These are phyloP conservation scores for Arabis alpina DNA, from an alignment of 345 rosid species.

Conservation along the genomic window DNA sequence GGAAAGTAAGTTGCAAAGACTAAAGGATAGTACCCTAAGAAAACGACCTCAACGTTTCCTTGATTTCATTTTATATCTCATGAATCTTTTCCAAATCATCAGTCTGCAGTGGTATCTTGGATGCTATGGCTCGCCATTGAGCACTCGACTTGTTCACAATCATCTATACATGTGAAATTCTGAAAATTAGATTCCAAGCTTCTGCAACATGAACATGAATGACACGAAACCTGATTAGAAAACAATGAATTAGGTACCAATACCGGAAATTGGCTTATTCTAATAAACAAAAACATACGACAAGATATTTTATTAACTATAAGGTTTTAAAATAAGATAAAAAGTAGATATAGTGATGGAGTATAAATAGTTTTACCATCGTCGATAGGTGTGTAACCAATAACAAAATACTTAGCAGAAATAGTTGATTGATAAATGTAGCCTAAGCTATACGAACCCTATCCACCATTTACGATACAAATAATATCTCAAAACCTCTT, in stretches of 20 bases:
- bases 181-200: not conserved
- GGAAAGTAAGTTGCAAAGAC: not conserved
- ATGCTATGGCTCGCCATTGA: conserved; percentile 64
- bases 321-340: no score
- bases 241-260: conserved; percentile 90
- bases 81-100: conserved; percentile 79
- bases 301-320: no score
- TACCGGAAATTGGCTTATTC: conserved; percentile 55
- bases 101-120: conserved; percentile 65
- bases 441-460: no score
- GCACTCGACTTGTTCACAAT: conserved; percentile 94
- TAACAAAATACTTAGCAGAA: no score
- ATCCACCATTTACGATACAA: no score
- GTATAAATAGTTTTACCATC: no score
- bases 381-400: no score
- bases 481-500: no score
- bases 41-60: conserved; percentile 67
- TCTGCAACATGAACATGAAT: not conserved
- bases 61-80: conserved; percentile 67
- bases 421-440: no score
- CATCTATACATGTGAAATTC: conserved; percentile 49
- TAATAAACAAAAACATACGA: no score
- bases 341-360: no score
- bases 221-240: conserved; percentile 77
- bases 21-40: conserved; percentile 57